phyloP scores from a whole-genome alignment of 169 alveolate genomes.

The Toxoplasma gondii region DNA sequence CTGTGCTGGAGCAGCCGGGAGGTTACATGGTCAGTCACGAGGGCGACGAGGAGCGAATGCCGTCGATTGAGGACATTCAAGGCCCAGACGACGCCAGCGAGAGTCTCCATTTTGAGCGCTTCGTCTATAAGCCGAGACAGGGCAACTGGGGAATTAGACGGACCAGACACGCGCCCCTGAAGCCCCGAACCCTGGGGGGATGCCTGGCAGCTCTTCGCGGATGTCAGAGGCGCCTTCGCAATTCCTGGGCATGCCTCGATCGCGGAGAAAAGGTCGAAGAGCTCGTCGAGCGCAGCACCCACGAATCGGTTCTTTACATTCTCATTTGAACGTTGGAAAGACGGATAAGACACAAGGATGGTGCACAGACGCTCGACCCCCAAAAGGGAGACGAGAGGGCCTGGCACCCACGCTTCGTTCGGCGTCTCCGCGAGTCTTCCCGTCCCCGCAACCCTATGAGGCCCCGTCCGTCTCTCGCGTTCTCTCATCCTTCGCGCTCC shows the following conservation, averaged over 20 bases:
- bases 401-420: background rate
- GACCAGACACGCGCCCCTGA: background rate
- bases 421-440: background rate
- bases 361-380: constrained; percentile 5
- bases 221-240: background rate
- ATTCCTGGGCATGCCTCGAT: background rate
- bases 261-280: background rate
- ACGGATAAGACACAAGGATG: background rate
- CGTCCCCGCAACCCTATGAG: background rate
- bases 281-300: background rate
- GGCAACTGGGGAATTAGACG: background rate
- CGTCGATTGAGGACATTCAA: background rate
- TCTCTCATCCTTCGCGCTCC: background rate
- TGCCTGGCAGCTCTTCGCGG: background rate
- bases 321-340: background rate
- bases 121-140: background rate
- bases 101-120: background rate
- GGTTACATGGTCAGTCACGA: background rate
- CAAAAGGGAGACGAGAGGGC: background rate
- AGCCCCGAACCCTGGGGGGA: background rate
- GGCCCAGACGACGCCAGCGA: constrained; percentile 16
- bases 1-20: background rate
- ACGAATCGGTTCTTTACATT: background rate
- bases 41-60: background rate
- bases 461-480: background rate